Evolutionary conservation across 1,284 basidiomycete species (phyloP).

Genomic region (Cystobasidium slooffiae): DNA sequence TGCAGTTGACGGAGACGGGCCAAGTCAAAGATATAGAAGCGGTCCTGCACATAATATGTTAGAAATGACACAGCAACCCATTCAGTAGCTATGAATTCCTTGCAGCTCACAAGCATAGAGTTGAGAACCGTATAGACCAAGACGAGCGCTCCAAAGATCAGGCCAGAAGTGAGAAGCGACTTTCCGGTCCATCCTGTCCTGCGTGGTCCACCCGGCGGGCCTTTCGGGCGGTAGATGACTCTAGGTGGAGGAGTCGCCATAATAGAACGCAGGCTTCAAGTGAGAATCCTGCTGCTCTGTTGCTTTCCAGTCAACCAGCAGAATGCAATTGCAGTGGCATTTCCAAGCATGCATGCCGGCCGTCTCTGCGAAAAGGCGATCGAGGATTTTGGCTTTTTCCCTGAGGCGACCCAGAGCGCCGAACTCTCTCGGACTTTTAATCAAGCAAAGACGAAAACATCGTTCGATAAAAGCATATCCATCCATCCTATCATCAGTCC

Average conservation of each 20-base stretch:
- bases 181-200: slow-evolving; percentile 31
- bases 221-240: slow-evolving; percentile 41
- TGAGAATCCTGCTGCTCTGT: too few species aligned
- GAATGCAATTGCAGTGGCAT: too few species aligned
- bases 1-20: slow-evolving; percentile 69
- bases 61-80: neutral
- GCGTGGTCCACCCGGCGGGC: slow-evolving; percentile 8
- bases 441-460: neutral
- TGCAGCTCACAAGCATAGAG: slow-evolving; percentile 41
- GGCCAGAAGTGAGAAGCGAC: slow-evolving; percentile 41
- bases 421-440: neutral
- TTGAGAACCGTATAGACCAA: slow-evolving; percentile 47
- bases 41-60: slow-evolving; percentile 52
- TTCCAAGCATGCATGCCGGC: too few species aligned
- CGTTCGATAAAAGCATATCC: too few species aligned
- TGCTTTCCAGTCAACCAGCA: too few species aligned
- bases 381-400: neutral
- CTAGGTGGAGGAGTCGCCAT: slow-evolving; percentile 35
- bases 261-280: neutral
- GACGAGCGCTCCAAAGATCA: slow-evolving; percentile 37
- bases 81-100: too few species aligned
- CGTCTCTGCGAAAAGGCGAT: neutral
- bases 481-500: too few species aligned
- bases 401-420: neutral
- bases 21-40: slow-evolving; percentile 75